phyloP scores from a whole-genome alignment of 1,284 basidiomycete species.

The Sporisorium exsertum region DNA sequence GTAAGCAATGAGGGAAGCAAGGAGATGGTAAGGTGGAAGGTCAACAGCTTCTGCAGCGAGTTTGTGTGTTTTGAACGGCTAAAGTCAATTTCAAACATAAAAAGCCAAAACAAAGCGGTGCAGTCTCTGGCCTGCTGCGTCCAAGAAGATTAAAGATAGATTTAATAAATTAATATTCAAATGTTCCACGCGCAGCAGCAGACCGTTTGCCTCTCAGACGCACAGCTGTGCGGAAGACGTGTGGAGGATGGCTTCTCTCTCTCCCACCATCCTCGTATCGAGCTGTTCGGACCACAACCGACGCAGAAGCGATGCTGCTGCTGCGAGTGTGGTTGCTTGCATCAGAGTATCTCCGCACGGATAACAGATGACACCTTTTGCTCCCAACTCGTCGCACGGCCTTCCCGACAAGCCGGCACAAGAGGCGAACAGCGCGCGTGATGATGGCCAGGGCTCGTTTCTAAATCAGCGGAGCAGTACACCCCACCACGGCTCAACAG shows the following conservation, averaged over 20 bases:
- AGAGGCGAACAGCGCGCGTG: background rate
- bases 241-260: background rate
- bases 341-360: background rate
- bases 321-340: background rate
- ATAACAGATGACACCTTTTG: slow-evolving; percentile 9
- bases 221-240: background rate
- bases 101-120: background rate
- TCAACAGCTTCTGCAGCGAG: background rate
- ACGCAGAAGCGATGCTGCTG: slow-evolving; percentile 8
- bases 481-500: slow-evolving; percentile 17
- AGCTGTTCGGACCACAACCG: background rate
- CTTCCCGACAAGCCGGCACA: background rate
- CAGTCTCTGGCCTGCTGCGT: no score
- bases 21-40: background rate
- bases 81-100: background rate
- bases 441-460: background rate
- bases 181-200: background rate
- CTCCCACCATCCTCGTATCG: background rate
- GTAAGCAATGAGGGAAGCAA: background rate
- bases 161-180: background rate
- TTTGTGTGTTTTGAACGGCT: slow-evolving; percentile 5
- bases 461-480: background rate
- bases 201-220: background rate
- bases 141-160: no score
- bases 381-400: background rate